Evolutionary conservation across 306 rosid genomes (phyloP).

Genomic region (Parietaria judaica): DNA sequence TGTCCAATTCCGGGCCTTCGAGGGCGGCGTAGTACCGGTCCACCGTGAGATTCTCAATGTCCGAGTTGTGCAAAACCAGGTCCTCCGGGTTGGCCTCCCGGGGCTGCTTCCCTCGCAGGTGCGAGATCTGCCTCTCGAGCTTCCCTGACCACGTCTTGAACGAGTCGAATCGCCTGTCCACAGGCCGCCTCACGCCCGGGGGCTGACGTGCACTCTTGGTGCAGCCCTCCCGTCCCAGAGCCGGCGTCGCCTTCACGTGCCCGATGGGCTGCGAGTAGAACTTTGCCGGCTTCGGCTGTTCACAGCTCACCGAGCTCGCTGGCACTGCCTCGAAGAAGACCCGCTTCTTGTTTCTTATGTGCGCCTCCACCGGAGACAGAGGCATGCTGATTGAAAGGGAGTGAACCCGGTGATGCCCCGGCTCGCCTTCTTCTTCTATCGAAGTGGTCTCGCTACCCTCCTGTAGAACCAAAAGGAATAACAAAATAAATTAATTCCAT

Average conservation of each 20-base stretch:
- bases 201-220: conserved; percentile 10
- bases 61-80: conserved; percentile 17
- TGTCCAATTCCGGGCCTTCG: conserved; percentile 58
- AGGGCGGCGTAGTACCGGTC: conserved; percentile 49
- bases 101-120: conserved; percentile 50
- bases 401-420: conserved; percentile 38
- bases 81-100: conserved; percentile 17
- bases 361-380: conserved; percentile 30
- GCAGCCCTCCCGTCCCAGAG: conserved; percentile 10
- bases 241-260: conserved; percentile 14
- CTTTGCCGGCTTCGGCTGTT: conserved; percentile 29
- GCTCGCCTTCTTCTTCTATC: conserved; percentile 23
- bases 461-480: neutral
- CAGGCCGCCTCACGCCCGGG: conserved; percentile 29
- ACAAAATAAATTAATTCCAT: no score
- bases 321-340: conserved; percentile 27
- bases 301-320: neutral
- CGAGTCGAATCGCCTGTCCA: conserved; percentile 60
- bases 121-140: conserved; percentile 62
- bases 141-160: conserved; percentile 77
- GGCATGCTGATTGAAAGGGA: conserved; percentile 84
- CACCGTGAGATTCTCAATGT: conserved; percentile 38
- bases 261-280: conserved; percentile 64
- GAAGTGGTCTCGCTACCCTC: conserved; percentile 33
- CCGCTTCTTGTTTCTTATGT: conserved; percentile 19